Percentiles rank a stretch among this genome's conserved stretches.
These are phyloP conservation scores for Toxoplasma gondii DNA, from an alignment of 169 alveolate genomes.

Conservation along the genomic window DNA sequence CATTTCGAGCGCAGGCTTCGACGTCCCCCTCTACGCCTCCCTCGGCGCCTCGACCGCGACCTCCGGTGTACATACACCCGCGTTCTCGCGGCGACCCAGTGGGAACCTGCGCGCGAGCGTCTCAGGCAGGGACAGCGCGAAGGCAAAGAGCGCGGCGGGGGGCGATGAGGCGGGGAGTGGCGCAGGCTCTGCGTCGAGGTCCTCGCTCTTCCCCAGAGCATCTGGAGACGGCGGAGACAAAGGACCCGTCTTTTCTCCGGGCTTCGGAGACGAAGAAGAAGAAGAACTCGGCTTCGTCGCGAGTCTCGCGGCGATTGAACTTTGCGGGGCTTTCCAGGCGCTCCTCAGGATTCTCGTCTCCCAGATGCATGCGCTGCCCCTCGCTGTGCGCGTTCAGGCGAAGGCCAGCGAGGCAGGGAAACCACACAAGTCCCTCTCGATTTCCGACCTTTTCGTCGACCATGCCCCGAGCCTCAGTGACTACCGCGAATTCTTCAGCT, in stretches of 20 bases:
- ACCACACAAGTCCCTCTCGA: not conserved
- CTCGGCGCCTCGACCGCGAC: slow-evolving; percentile 41
- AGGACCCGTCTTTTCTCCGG: not conserved
- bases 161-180: not conserved
- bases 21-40: slow-evolving; percentile 54
- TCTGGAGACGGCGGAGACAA: not conserved
- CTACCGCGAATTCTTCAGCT: not conserved
- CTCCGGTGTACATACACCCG: not conserved
- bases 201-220: not conserved
- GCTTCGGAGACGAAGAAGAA: slow-evolving; percentile 32
- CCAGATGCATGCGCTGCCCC: slow-evolving; percentile 59
- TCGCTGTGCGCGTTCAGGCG: slow-evolving; percentile 14
- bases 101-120: not conserved
- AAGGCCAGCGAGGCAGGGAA: not conserved
- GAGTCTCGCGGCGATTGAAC: slow-evolving; percentile 62
- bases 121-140: not conserved
- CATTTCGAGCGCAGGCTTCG: slow-evolving; percentile 56
- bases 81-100: not conserved
- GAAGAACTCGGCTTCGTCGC: slow-evolving; percentile 59
- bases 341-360: slow-evolving; percentile 47
- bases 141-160: not conserved
- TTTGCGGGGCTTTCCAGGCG: slow-evolving; percentile 64
- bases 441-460: not conserved
- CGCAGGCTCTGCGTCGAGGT: not conserved
- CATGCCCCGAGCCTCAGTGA: not conserved